Conservation (phyloP, 192 early-diverging fungal genomes). For the Backusella westeae region DNA sequence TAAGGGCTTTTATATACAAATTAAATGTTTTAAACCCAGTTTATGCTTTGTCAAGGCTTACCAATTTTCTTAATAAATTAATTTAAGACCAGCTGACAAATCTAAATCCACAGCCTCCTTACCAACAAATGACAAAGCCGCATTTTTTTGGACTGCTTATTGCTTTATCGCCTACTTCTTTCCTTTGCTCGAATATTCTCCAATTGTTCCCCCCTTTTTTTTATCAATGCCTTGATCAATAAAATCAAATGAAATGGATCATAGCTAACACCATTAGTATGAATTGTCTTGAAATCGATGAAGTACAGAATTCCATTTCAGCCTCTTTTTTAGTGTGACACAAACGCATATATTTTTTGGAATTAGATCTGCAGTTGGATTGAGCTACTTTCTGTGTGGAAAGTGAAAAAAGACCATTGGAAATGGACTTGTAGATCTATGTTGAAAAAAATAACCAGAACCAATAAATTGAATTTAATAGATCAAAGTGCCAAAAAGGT, state of each 20-base stretch:
- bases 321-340: no score
- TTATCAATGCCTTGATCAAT: not conserved
- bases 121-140: not conserved
- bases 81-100: not conserved
- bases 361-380: not conserved
- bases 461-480: not conserved
- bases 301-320: no score
- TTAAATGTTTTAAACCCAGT: not conserved
- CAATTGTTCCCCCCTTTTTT: not conserved
- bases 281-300: no score
- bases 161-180: not conserved
- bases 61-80: not conserved
- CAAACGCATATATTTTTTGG: not conserved
- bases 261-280: not conserved
- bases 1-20: not conserved
- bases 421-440: not conserved
- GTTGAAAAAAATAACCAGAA: not conserved
- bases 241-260: not conserved
- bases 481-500: no score
- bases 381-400: not conserved
- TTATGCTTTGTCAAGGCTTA: not conserved
- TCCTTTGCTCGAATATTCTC: not conserved
- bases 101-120: not conserved
- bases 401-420: not conserved
- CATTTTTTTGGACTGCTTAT: not conserved